phyloP scores from a whole-genome alignment of 75 land plant genomes.

The Sequoia sempervirens region DNA sequence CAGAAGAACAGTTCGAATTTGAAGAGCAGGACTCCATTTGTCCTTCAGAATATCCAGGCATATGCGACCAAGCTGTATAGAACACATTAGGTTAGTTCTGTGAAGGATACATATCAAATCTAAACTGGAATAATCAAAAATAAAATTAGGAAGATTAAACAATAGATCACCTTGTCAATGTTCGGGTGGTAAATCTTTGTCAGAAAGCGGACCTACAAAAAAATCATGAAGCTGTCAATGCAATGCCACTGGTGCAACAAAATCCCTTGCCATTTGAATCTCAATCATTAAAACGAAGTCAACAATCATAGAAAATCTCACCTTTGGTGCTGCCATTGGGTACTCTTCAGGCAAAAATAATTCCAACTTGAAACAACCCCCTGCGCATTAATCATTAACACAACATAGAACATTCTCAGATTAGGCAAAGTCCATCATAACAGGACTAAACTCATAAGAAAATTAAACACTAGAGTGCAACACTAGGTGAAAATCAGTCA shows the following conservation, averaged over 20 bases:
- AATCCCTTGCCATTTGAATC: background rate
- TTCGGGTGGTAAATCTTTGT: constrained; percentile 97
- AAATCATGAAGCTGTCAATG: background rate
- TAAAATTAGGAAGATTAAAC: background rate
- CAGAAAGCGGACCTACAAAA: constrained; percentile 77
- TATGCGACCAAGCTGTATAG: constrained; percentile 80
- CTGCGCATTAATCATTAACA: constrained; percentile 24
- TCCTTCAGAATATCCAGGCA: constrained; percentile 98
- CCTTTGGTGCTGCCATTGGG: constrained; percentile 99
- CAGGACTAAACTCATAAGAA: too few species aligned
- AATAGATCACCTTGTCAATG: constrained; percentile 76
- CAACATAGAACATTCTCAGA: background rate
- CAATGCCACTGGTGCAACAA: background rate
- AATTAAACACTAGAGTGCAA: too few species aligned
- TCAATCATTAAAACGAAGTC: background rate
- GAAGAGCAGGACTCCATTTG: constrained; percentile 97
- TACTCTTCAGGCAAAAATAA: constrained; percentile 96
- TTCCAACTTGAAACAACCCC: constrained; percentile 97
- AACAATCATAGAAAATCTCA: constrained; percentile 7
- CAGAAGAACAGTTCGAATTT: constrained; percentile 85
- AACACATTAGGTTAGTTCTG: background rate
- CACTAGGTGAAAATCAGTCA: background rate
- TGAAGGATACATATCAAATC: background rate
- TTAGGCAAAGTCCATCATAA: background rate
- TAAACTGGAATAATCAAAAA: background rate